A percentile compares a stretch with the other conserved stretches of the same genome.
Evolutionary conservation across 2,329 filamentous ascomycete species (phyloP).

Genomic region (Cordyceps cateniannulata): DNA sequence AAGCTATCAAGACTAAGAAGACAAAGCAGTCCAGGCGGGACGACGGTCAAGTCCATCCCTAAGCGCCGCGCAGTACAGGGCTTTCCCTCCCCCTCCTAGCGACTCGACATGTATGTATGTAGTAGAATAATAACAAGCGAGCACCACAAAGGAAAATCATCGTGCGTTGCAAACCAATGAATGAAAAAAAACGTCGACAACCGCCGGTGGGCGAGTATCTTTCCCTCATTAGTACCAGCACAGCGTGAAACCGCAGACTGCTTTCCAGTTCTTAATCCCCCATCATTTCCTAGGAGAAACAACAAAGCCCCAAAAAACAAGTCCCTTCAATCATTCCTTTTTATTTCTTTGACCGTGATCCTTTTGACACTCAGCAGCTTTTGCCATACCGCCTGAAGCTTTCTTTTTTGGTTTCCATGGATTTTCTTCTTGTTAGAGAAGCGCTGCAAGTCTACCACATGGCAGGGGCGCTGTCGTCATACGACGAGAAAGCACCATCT

Average conservation of each 20-base stretch:
- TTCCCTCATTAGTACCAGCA: conserved; percentile 96
- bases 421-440: neutral
- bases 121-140: conserved; percentile 12
- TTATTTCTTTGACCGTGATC: neutral
- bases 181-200: conserved; percentile 13
- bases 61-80: conserved; percentile 74
- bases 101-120: conserved; percentile 8
- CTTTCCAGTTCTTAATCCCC: conserved; percentile 1
- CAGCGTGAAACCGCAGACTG: conserved; percentile 19
- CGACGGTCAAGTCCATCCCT: conserved; percentile 83
- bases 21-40: conserved; percentile 42
- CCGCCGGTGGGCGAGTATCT: conserved; percentile 67
- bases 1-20: conserved; percentile 12
- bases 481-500: neutral
- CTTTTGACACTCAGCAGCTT: neutral
- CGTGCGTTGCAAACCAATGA: conserved; percentile 13
- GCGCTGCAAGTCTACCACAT: neutral
- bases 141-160: conserved; percentile 12
- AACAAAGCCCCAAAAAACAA: neutral
- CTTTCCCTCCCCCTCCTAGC: conserved; percentile 72
- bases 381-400: neutral
- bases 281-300: neutral
- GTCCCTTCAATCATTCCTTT: neutral
- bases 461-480: conserved; percentile 9
- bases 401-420: neutral